phyloP scores from a whole-genome alignment of 352 stramenopile species.

The Phytophthora sojae region DNA sequence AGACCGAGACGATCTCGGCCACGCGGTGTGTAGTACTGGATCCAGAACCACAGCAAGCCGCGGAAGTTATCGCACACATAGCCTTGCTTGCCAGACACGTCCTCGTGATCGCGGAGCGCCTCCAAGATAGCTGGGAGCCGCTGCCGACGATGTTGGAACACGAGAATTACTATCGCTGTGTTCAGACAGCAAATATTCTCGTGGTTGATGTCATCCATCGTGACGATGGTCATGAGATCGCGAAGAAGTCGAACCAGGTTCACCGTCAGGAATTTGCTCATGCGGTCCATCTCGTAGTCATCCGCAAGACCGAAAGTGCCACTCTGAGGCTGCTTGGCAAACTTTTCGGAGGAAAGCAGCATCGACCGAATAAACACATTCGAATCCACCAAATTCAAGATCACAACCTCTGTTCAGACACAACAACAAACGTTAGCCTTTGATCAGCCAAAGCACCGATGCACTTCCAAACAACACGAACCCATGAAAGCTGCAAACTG shows the following conservation, averaged over 20 bases:
- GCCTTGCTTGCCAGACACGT: conserved; percentile 64
- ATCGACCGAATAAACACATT: conserved; percentile 97
- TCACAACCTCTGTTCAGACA: conserved; percentile 80
- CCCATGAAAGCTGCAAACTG: conserved; percentile 93
- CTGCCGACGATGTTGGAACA: conserved; percentile 93
- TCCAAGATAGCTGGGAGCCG: conserved; percentile 78
- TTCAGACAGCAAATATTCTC: conserved; percentile 99
- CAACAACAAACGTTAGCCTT: conserved; percentile 1
- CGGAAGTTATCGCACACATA: conserved; percentile 93
- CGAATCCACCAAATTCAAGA: conserved; percentile 95
- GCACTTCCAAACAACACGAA: conserved; percentile 36
- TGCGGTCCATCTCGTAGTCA: conserved; percentile 77
- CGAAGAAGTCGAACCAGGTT: conserved; percentile 93
- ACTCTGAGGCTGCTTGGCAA: conserved; percentile 47
- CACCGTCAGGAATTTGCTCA: conserved; percentile 88
- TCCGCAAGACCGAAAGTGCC: conserved; percentile 55
- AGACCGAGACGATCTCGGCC: conserved; percentile 94
- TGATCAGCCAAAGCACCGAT: conserved; percentile 1
- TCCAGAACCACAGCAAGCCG: conserved; percentile 95
- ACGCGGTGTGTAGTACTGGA: conserved; percentile 95
- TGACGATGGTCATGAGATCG: conserved; percentile 96
- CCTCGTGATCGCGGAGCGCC: conserved; percentile 72
- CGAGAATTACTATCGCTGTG: conserved; percentile 95
- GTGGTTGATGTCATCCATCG: conserved; percentile 95
- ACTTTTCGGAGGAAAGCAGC: conserved; percentile 83